phyloP scores from a whole-genome alignment of 2,329 filamentous ascomycete genomes.

The Phoma sp. region DNA sequence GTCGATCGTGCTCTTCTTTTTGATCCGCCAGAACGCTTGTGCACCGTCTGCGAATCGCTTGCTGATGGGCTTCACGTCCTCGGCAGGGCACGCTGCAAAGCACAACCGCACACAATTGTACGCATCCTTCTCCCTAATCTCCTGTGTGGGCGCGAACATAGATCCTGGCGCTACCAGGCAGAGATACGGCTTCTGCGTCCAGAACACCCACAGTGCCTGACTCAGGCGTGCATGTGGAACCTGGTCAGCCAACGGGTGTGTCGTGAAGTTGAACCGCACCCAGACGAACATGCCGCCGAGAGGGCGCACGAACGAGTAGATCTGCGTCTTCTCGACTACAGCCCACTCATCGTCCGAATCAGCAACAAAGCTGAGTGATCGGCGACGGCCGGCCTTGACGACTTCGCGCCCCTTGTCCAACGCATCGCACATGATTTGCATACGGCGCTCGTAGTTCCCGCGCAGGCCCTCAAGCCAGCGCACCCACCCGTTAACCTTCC shows the following conservation, averaged over 20 bases:
- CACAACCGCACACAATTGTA: constrained; percentile 81
- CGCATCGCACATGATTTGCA: constrained; percentile 77
- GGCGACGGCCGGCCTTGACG: constrained; percentile 66
- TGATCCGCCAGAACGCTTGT: constrained; percentile 79
- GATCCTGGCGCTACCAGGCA: constrained; percentile 74
- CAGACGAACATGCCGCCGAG: constrained; percentile 93
- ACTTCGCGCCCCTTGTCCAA: constrained; percentile 73
- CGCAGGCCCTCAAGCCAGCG: constrained; percentile 88
- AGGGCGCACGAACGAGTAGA: constrained; percentile 81
- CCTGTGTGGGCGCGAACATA: constrained; percentile 74
- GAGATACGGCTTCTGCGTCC: constrained; percentile 72
- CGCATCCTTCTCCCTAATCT: constrained; percentile 64
- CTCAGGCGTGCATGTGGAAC: constrained; percentile 66
- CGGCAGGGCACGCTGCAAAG: constrained; percentile 83
- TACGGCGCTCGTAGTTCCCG: constrained; percentile 83
- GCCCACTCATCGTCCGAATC: constrained; percentile 69
- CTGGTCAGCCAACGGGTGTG: constrained; percentile 71
- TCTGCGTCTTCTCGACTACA: constrained; percentile 74
- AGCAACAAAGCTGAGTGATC: constrained; percentile 39
- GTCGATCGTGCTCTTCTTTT: constrained; percentile 70
- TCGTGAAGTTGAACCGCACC: constrained; percentile 74
- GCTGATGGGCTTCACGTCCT: constrained; percentile 69
- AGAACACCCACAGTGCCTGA: constrained; percentile 72
- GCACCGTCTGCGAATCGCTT: constrained; percentile 73
- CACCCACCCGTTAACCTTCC: constrained; percentile 86